Conservation (phyloP, 805 yeast species). For the Nakazawaea laoshanensis region DNA sequence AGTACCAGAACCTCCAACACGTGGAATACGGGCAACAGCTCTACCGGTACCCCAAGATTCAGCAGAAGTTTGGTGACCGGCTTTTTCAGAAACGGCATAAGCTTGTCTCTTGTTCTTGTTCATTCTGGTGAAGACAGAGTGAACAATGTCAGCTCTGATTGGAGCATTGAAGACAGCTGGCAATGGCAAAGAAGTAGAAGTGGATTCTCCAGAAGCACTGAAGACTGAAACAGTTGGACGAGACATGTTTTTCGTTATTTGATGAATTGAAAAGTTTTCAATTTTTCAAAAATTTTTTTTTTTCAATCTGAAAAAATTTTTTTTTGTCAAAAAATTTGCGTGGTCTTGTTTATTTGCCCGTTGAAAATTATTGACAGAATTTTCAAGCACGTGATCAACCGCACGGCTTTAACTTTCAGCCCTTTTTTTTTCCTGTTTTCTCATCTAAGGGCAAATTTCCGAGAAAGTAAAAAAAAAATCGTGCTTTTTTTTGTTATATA, state of each 20-base stretch:
- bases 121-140: conserved; percentile 95
- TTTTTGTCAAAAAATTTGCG: background rate
- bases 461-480: too few relatives aligned
- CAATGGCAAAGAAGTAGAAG: conserved; percentile 78
- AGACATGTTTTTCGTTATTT: conserved; percentile 33
- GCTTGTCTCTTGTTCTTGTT: conserved; percentile 99
- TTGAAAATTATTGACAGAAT: background rate
- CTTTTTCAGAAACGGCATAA: conserved; percentile 98
- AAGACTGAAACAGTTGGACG: conserved; percentile 98
- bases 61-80: conserved; percentile 99
- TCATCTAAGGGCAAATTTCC: too few relatives aligned
- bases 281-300: background rate
- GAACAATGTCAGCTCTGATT: conserved; percentile 99
- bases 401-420: too few relatives aligned
- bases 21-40: conserved; percentile 99
- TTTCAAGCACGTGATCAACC: too few relatives aligned
- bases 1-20: conserved; percentile 99
- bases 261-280: conserved; percentile 1
- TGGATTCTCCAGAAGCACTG: conserved; percentile 79
- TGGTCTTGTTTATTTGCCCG: background rate
- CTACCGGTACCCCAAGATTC: conserved; percentile 99
- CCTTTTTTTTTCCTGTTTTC: too few relatives aligned
- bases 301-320: background rate
- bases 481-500: too few relatives aligned
- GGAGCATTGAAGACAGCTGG: conserved; percentile 99